phyloP scores from a whole-genome alignment of 2,329 filamentous ascomycete genomes.

The Aspergillus sp. region DNA sequence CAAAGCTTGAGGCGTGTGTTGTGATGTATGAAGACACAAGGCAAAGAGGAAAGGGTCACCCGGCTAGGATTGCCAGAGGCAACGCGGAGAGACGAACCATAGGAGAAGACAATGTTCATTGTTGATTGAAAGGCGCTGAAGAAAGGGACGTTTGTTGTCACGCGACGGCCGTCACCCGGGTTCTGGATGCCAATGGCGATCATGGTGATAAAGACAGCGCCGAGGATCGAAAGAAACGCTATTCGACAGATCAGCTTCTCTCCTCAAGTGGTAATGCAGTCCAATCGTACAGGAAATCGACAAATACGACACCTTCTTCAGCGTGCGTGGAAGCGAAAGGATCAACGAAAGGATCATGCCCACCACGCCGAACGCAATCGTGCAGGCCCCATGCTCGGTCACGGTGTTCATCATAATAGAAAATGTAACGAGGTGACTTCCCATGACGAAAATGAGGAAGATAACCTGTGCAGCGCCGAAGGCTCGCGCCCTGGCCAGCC shows the following conservation, averaged over 20 bases:
- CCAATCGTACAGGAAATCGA: slow-evolving; percentile 3
- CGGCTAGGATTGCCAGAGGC: too few species aligned
- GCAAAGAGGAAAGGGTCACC: too few species aligned
- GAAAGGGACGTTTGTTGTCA: slow-evolving; percentile 21
- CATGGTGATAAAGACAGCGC: slow-evolving; percentile 55
- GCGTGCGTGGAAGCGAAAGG: background rate
- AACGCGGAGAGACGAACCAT: too few species aligned
- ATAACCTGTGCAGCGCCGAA: background rate
- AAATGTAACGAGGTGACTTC: background rate
- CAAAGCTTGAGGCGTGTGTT: too few species aligned
- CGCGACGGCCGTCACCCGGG: slow-evolving; percentile 17
- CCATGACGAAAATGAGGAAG: background rate
- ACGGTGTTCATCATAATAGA: background rate
- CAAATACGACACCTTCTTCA: background rate
- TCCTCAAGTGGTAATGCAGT: slow-evolving; percentile 43
- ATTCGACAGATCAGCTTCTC: slow-evolving; percentile 20
- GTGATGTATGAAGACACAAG: too few species aligned
- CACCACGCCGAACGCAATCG: slow-evolving; percentile 46
- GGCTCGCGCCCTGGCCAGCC: background rate
- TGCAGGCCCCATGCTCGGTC: background rate
- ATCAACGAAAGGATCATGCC: background rate
- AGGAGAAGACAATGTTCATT: background rate
- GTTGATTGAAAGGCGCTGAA: slow-evolving; percentile 22
- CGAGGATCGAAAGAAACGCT: slow-evolving; percentile 48
- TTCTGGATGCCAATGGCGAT: slow-evolving; percentile 48